phyloP scores from a whole-genome alignment of 352 stramenopile species.

The Pythium utonaiense region DNA sequence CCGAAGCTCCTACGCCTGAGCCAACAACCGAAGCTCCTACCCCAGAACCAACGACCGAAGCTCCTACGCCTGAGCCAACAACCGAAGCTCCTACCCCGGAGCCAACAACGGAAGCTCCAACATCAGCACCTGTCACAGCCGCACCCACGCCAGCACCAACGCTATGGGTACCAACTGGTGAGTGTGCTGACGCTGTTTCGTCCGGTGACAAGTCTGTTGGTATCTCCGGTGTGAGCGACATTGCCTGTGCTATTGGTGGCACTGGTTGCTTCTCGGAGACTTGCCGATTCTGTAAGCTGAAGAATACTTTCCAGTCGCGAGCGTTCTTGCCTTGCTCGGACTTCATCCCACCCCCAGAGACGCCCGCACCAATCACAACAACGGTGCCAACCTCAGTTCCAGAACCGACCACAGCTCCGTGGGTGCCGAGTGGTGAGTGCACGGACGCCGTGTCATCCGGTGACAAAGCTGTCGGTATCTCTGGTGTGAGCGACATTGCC shows the following conservation, averaged over 20 bases:
- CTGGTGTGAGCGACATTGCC: background rate
- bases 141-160: background rate
- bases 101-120: slow-evolving; percentile 6
- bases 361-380: no score
- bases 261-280: slow-evolving; percentile 23
- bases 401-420: background rate
- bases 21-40: slow-evolving; percentile 1
- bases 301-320: slow-evolving; percentile 6
- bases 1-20: background rate
- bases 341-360: no score
- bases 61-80: background rate
- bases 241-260: slow-evolving; percentile 19
- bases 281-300: slow-evolving; percentile 28
- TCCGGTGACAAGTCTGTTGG: slow-evolving; percentile 18
- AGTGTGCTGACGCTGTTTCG: background rate
- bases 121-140: background rate
- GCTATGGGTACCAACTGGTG: no score
- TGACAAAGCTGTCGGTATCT: slow-evolving; percentile 20
- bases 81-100: background rate
- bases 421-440: slow-evolving; percentile 8
- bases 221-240: slow-evolving; percentile 22
- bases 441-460: slow-evolving; percentile 10
- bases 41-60: background rate
- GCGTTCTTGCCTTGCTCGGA: slow-evolving; percentile 16
- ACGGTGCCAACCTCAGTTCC: background rate